Base-by-base conservation (phyloP, 179 eudicot species). In the Actinidia polygama region DNA sequence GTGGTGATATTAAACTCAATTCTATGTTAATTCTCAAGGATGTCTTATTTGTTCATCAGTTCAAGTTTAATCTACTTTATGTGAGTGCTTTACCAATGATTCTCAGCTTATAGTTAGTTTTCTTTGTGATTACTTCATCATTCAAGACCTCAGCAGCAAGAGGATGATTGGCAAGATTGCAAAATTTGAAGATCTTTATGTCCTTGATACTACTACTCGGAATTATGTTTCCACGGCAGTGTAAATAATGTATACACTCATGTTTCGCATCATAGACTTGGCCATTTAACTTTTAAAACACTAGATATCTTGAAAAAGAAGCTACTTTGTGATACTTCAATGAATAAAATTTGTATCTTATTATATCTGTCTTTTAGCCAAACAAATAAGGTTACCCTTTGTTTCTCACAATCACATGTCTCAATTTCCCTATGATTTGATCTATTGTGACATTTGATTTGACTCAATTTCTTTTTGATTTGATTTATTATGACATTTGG, bases 101-200 rank as follows among this genome's bases (percentile, higher is more conserved):
- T 24, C 46, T 7, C 44, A 24, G 44, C 12, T 66, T 8, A 66
- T 46, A 4, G 46, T 66, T 26, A 26, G 10, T 16, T 72, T 72
- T n/a, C 76, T 72, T 49, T 9, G 0, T 72, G 55, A 15, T n/a
- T n/a, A n/a, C n/a, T n/a, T n/a, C n/a, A n/a, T n/a, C n/a, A n/a
- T n/a, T n/a, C n/a, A n/a, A n/a, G 55, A 72, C 36, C 7, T 15
- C 9, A 15, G 7, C 53, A 44, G 3, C 10, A 1, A 44, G 26
- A 72, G 24, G 23, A 18, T 72, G 76, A 72, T 72, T 72, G 72
- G 72, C 72, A 24, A 67, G 46, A 46, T 44, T 67, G 72, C 24
- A 12, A 67, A 30, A 15, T 8, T 49, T 46, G 76, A 16, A 23
- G 55, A 23, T 3, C 55, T 72, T 2, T 44, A 72, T 72, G 76